Percentiles rank a stretch among this genome's conserved stretches.
Conservation (phyloP, 1,284 basidiomycete species). For the Fomitopsis pinicola region DNA sequence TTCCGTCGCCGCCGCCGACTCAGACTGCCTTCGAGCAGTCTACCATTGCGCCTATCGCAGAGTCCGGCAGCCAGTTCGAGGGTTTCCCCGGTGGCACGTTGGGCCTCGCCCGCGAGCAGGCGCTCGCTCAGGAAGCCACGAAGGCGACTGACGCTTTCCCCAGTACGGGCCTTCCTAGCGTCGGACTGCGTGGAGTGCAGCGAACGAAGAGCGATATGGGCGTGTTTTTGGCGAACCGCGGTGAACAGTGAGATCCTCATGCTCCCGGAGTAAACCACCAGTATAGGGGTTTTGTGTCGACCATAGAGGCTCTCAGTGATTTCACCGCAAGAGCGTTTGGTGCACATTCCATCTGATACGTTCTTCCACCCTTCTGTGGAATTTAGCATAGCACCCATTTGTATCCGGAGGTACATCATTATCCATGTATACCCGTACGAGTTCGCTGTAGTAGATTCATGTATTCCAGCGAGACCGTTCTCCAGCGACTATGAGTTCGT, state of each 20-base stretch:
- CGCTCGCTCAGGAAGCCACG: background rate
- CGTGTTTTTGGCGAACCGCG: constrained; percentile 28
- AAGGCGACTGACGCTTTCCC: constrained; percentile 21
- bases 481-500: no score
- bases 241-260: constrained; percentile 17
- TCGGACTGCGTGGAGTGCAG: constrained; percentile 22
- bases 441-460: background rate
- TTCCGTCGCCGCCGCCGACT: constrained; percentile 1
- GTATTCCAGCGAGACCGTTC: background rate
- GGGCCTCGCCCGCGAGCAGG: constrained; percentile 4
- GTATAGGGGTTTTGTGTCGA: background rate
- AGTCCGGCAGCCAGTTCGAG: constrained; percentile 14
- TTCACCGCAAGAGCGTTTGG: background rate
- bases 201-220: constrained; percentile 29
- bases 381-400: background rate
- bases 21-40: constrained; percentile 3
- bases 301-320: no score
- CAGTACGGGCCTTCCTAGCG: constrained; percentile 25
- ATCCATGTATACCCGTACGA: background rate
- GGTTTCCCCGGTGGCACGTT: constrained; percentile 15
- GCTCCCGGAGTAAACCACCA: no score
- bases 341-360: background rate
- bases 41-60: background rate
- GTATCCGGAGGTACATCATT: background rate
- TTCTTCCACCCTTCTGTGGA: background rate